Conservation (phyloP, 2,329 filamentous ascomycete genomes). For the Colletotrichum lupini region DNA sequence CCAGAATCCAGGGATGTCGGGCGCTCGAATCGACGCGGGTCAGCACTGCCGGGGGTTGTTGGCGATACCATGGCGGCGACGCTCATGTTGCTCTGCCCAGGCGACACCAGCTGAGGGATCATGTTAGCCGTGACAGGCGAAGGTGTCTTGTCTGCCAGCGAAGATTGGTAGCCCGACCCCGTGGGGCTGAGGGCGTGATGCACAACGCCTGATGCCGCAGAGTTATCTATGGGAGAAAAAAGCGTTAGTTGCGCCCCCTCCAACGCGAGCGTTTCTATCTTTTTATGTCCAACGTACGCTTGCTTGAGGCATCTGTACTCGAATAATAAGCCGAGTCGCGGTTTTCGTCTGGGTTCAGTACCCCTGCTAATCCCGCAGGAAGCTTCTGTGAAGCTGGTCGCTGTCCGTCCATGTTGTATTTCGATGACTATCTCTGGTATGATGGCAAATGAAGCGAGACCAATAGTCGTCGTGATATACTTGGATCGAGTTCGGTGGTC, state of each 20-base stretch:
- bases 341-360: constrained; percentile 62
- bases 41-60: constrained; percentile 57
- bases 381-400: constrained; percentile 53
- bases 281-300: constrained; percentile 47
- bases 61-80: constrained; percentile 75
- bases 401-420: constrained; percentile 25
- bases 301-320: constrained; percentile 55
- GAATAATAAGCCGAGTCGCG: constrained; percentile 57
- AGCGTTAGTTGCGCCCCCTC: constrained; percentile 21
- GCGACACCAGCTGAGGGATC: constrained; percentile 65
- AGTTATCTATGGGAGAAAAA: constrained; percentile 50
- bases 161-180: constrained; percentile 60
- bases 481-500: not conserved
- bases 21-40: constrained; percentile 57
- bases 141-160: constrained; percentile 69
- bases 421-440: not conserved
- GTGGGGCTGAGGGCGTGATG: constrained; percentile 38
- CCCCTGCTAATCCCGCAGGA: constrained; percentile 60
- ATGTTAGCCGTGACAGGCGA: constrained; percentile 66
- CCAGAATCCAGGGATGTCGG: constrained; percentile 50
- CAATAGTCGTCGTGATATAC: not conserved
- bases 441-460: not conserved
- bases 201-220: constrained; percentile 52
- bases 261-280: constrained; percentile 35
- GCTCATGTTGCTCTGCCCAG: constrained; percentile 70